These are phyloP conservation scores for Neurospora sp. DNA, from an alignment of 495 filamentous ascomycete species.

Conservation along the genomic window DNA sequence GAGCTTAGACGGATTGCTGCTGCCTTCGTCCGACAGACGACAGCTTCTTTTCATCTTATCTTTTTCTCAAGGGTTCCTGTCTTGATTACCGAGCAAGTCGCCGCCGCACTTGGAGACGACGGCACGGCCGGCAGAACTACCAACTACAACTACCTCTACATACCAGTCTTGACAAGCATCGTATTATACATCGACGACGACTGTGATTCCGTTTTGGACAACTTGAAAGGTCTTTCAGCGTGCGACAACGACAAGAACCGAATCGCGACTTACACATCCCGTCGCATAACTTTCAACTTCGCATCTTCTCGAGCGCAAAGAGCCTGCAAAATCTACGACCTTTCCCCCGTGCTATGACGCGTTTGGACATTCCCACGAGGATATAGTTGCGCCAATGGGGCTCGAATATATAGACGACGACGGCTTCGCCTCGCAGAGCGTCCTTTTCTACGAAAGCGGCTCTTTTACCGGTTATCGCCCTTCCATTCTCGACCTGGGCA, in stretches of 20 bases:
- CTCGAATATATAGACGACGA: slow-evolving; percentile 9
- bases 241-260: background rate
- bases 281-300: background rate
- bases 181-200: background rate
- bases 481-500: slow-evolving; percentile 24
- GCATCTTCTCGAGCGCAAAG: background rate
- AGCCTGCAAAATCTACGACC: background rate
- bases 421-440: slow-evolving; percentile 27
- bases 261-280: background rate
- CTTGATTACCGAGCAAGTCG: background rate
- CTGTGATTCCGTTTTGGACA: background rate
- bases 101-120: background rate
- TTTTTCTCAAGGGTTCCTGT: background rate
- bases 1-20: background rate
- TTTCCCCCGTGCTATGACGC: slow-evolving; percentile 16
- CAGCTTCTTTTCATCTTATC: background rate
- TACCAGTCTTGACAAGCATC: background rate
- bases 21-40: background rate
- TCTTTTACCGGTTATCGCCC: slow-evolving; percentile 42
- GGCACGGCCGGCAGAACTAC: background rate
- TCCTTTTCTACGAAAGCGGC: slow-evolving; percentile 37
- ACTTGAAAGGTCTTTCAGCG: background rate
- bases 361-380: slow-evolving; percentile 3
- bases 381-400: slow-evolving; percentile 21
- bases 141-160: background rate